Conservation (phyloP, 768 basidiomycete species). For the Phylloporus arenicola region DNA sequence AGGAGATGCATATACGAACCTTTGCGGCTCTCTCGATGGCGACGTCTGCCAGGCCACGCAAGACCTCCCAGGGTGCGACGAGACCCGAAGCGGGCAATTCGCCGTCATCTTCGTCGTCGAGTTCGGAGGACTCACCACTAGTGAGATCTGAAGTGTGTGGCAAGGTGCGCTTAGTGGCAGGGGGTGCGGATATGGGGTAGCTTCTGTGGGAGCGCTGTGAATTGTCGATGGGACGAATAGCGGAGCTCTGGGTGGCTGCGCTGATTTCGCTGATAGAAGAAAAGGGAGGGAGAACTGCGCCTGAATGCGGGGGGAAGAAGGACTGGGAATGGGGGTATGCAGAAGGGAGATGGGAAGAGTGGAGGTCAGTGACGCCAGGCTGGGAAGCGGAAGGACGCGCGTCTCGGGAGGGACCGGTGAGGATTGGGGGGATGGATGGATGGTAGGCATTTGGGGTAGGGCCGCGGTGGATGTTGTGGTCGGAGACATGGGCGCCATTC, state of each 20-base stretch:
- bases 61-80: conserved; percentile 83
- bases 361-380: conserved; percentile 37
- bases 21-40: conserved; percentile 75
- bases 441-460: conserved; percentile 30
- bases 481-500: conserved; percentile 27
- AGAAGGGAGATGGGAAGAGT: conserved; percentile 39
- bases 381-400: conserved; percentile 33
- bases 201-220: conserved; percentile 33
- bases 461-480: conserved; percentile 22
- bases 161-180: conserved; percentile 55
- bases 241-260: conserved; percentile 41
- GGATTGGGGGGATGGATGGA: conserved; percentile 27
- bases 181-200: conserved; percentile 26
- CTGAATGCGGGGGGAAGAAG: conserved; percentile 37
- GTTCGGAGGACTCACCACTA: conserved; percentile 77
- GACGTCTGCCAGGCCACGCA: conserved; percentile 75
- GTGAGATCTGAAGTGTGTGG: conserved; percentile 62
- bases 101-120: conserved; percentile 78
- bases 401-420: conserved; percentile 26
- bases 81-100: conserved; percentile 78
- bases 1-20: conserved; percentile 36
- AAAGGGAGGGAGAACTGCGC: conserved; percentile 63
- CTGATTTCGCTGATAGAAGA: conserved; percentile 61
- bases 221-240: conserved; percentile 51
- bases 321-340: conserved; percentile 39